Percentiles rank a stretch among this genome's conserved stretches.
Conservation (phyloP, 2,329 filamentous ascomycete species). For the Davidsoniella virescens region DNA sequence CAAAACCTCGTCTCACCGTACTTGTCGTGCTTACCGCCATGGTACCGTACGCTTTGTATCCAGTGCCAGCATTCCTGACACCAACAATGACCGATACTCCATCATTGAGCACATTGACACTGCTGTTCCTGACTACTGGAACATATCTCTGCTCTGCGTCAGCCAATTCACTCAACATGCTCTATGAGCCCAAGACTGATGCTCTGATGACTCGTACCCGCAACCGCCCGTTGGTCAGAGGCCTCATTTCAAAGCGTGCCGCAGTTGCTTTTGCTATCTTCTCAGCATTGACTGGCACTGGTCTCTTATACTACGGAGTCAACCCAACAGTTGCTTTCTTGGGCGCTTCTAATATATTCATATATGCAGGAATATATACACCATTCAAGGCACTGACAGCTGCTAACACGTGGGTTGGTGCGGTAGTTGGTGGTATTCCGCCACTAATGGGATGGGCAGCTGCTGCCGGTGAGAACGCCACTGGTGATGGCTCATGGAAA, state of each 20-base stretch:
- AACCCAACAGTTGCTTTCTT: conserved; percentile 86
- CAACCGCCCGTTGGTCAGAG: conserved; percentile 74
- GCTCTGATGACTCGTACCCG: conserved; percentile 86
- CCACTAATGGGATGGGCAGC: conserved; percentile 98
- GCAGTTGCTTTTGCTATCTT: conserved; percentile 67
- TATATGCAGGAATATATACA: conserved; percentile 89
- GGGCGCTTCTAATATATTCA: conserved; percentile 65
- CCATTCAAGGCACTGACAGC: conserved; percentile 76
- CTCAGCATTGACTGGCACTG: conserved; percentile 52
- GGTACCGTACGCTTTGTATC: conserved; percentile 82
- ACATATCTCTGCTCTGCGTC: conserved; percentile 80
- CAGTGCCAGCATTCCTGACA: conserved; percentile 70
- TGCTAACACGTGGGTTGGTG: conserved; percentile 89
- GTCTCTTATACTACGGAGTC: conserved; percentile 69
- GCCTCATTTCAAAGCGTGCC: conserved; percentile 52
- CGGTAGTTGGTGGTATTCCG: conserved; percentile 81
- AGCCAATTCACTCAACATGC: conserved; percentile 93
- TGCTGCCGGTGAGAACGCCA: conserved; percentile 75
- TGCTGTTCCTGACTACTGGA: conserved; percentile 79
- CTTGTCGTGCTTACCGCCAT: conserved; percentile 85
- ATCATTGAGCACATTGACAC: conserved; percentile 75
- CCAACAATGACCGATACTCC: conserved; percentile 51
- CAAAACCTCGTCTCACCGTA: conserved; percentile 87
- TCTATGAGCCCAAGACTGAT: conserved; percentile 81
- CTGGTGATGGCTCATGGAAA: conserved; percentile 55